Percentiles rank a stretch among this genome's conserved stretches.
Conservation (phyloP, 768 basidiomycete genomes). For the Kwoniella bestiolae region DNA sequence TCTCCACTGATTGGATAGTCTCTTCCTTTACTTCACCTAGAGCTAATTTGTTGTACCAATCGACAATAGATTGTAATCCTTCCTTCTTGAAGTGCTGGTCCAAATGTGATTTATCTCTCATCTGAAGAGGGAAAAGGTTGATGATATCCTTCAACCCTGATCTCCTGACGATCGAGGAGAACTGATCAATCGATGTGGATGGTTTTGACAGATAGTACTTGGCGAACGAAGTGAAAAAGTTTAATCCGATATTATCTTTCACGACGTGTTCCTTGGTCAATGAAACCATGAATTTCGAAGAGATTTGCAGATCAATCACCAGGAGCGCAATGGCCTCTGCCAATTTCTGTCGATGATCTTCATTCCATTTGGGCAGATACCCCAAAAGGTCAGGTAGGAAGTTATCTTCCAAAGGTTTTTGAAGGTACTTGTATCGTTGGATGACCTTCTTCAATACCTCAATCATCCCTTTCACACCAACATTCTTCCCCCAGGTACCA, state of each 20-base stretch:
- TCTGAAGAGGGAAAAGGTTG: constrained; percentile 83
- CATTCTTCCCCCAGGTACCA: constrained; percentile 47
- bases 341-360: constrained; percentile 78
- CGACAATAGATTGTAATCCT: constrained; percentile 77
- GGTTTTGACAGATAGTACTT: constrained; percentile 78
- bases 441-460: constrained; percentile 95
- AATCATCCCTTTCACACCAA: constrained; percentile 83
- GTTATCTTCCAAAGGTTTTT: constrained; percentile 88
- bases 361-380: constrained; percentile 74
- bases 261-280: constrained; percentile 92
- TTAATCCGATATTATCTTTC: constrained; percentile 85
- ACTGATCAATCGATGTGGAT: constrained; percentile 86
- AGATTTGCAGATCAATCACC: constrained; percentile 79
- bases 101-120: constrained; percentile 71
- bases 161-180: constrained; percentile 77
- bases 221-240: constrained; percentile 76
- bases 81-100: constrained; percentile 86
- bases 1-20: constrained; percentile 69
- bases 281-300: constrained; percentile 74
- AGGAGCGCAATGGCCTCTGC: constrained; percentile 79
- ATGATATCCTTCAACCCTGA: constrained; percentile 79
- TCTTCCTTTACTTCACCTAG: constrained; percentile 78
- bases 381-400: constrained; percentile 79
- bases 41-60: constrained; percentile 94
- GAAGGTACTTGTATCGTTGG: constrained; percentile 98